Evolutionary conservation across 768 basidiomycete genomes (phyloP), one percentile per base, ranked within the genome.

Genomic region (Rhodosporidiobolus sp.): DNA sequence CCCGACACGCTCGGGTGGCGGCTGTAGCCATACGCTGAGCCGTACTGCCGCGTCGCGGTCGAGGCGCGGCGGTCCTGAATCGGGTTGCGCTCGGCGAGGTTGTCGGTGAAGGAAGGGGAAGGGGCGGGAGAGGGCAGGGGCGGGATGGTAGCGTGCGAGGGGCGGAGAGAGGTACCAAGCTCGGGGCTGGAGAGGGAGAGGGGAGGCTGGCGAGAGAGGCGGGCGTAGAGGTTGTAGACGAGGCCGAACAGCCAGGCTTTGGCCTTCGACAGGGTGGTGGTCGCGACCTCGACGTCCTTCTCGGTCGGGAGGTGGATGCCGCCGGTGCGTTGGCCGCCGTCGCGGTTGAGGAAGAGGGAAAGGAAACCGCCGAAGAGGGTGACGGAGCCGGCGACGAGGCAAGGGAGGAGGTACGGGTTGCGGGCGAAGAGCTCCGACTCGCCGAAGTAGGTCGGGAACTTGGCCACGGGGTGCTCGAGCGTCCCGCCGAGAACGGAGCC

Each of bases 351-450:
- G 85, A 97, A 96, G 75, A 92, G 87, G 0, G 89, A 88, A 45
- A 98, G 84, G 63, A 96, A 75, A 7, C 92, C 89, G n/a, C 94
- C 94, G 53, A 83, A 83, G 67, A 91, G 81, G 12, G 92, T 92
- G 59, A 97, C 85, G 16, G 84, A 82, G 4, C 90, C 88, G 46
- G 93, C 93, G 57, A 94, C 81, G 28, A 84, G 83, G 78, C 90
- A 92, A 2, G 96, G 94, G 24, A 99, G 84, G 50, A 98, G 86
- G 80, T 99, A 99, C 3, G 96, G 96, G 79, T 91, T 93, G 12
- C 83, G 83, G 34, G 86, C 85, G 79, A 97, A 90, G 30, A 97
- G 66, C 30, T 75, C 30, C 16, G 72, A 70, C 43, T 74, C 82
- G 58, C 83, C 85, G 81, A 95, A 95, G 7, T 87, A 80, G 2